Evolutionary conservation across 2,329 filamentous ascomycete species (phyloP).

Genomic region (Fusarium pseudocircinatum): DNA sequence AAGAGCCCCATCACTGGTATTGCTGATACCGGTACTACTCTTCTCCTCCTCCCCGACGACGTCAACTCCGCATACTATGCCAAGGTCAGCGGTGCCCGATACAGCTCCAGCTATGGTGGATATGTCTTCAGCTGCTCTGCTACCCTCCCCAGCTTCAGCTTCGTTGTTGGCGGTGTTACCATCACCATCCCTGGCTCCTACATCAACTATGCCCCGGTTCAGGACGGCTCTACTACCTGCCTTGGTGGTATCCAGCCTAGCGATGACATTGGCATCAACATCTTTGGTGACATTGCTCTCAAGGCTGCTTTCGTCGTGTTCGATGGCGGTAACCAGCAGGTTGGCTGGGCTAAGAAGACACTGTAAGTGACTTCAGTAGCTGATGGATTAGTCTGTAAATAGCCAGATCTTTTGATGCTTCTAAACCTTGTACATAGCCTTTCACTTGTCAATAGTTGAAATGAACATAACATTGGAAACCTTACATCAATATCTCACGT

Average conservation of each 20-base stretch:
- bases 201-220: constrained; percentile 62
- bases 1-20: constrained; percentile 52
- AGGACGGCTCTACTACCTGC: constrained; percentile 61
- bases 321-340: constrained; percentile 49
- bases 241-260: constrained; percentile 75
- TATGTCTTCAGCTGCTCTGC: constrained; percentile 59
- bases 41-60: constrained; percentile 66
- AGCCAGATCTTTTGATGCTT: background rate
- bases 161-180: constrained; percentile 67
- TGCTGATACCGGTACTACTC: constrained; percentile 70
- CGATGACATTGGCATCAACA: constrained; percentile 56
- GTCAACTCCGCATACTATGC: constrained; percentile 62
- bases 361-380: background rate
- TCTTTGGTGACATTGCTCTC: constrained; percentile 71
- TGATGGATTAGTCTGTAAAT: background rate
- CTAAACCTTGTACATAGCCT: background rate
- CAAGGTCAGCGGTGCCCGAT: constrained; percentile 54
- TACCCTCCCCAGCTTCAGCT: constrained; percentile 58
- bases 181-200: constrained; percentile 65
- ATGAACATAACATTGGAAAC: background rate
- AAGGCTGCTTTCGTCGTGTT: constrained; percentile 69
- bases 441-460: background rate
- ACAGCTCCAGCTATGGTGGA: constrained; percentile 54
- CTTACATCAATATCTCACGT: fast-evolving
- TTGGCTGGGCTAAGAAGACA: constrained; percentile 37